Base-by-base conservation (phyloP, 192 early-diverging fungal species). In the Chytriomyces hyalinus region DNA sequence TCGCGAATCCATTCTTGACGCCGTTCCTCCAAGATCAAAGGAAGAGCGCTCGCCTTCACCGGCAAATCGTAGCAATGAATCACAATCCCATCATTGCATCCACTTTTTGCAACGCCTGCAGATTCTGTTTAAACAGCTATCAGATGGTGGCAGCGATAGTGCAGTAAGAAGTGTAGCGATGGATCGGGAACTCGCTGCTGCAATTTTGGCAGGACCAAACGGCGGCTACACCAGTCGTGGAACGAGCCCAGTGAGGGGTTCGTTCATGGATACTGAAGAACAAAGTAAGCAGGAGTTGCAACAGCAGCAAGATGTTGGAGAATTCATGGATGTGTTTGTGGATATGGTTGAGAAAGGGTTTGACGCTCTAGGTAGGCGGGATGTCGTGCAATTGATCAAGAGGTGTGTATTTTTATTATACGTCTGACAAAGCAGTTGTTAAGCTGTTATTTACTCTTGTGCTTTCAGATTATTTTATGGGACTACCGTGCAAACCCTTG, bases 301-400 rank as follows among this genome's bases (percentile, higher is more conserved):
- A 15, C 63, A 20, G 6, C 73, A 75, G 36, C 73, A 75, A 47
- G 73, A 75, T 75, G 61, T 64, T 6, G 73, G 73, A 6, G 73
- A 75, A 50, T 75, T 75, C 24, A 75, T 75, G 73, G 49, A 66
- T n/a, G 73, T 66, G 6, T 75, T 75, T 63, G 15, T 75, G 11
- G 73, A 75, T 51, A 64, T 75, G 73, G 49, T 49, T 15, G 73
- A 75, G 36, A 75, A 75, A 49, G 73, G 73, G 49, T 75, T 66
- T 36, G 24, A 2, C 2, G 47, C 13, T 22, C 49, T 75, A 5
- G 73, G 64, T 6, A 64, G 66, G 53, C 6, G 6, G 11, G 20
- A 49, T n/a, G 17, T 7, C 11, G 61, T 57, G 6, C 10, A 75
- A 15, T 24, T 20, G 11, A 65, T 75, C 48, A 65, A 75, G 63